Evolutionary conservation across 805 yeast species (phyloP).

Genomic region (Suhomyces sp.): DNA sequence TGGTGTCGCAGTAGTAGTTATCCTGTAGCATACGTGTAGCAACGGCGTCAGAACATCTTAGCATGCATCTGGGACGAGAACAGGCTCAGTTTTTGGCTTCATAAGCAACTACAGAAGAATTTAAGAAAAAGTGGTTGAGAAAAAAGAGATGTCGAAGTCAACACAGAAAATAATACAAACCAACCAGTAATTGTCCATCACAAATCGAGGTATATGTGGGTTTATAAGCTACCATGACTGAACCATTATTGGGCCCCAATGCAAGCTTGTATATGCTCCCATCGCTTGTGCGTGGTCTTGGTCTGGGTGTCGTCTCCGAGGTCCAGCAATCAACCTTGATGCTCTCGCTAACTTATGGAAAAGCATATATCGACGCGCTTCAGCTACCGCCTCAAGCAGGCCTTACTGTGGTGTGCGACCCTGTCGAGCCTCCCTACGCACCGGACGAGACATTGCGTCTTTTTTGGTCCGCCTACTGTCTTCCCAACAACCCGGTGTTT

Average conservation of each 20-base stretch:
- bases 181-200: too few relatives aligned
- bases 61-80: too few relatives aligned
- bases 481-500: not conserved
- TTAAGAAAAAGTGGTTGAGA: not conserved
- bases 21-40: too few relatives aligned
- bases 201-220: not conserved
- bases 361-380: constrained; percentile 14
- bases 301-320: not conserved
- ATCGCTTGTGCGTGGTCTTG: not conserved
- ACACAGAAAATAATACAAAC: not conserved
- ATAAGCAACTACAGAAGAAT: not conserved
- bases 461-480: not conserved
- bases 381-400: constrained; percentile 8
- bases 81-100: too few relatives aligned
- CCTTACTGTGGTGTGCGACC: not conserved
- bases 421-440: not conserved
- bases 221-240: not conserved
- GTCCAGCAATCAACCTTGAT: constrained; percentile 17
- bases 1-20: not conserved
- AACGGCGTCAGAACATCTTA: too few relatives aligned
- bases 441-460: not conserved
- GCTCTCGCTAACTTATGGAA: constrained; percentile 20
- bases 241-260: not conserved
- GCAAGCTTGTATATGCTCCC: not conserved
- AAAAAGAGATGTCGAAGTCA: not conserved